phyloP scores from a whole-genome alignment of 163 green algal genomes.

The Trebouxiophyceae sp. region DNA sequence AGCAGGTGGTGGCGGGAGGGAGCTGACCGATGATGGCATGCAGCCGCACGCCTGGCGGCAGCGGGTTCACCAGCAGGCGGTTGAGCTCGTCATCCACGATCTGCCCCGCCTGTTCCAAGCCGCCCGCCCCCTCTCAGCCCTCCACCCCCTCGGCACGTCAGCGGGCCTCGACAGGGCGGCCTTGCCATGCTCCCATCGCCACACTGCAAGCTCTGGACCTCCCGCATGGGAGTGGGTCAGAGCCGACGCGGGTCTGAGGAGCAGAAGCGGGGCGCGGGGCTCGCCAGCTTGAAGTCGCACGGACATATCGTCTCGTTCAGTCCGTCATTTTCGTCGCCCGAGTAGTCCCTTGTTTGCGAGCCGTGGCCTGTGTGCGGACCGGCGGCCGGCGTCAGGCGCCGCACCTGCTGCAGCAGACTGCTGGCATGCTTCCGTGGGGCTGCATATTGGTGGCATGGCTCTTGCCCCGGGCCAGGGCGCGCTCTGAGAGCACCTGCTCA shows the following conservation, averaged over 20 bases:
- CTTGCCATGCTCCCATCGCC: too few relatives aligned
- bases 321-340: conserved; percentile 63
- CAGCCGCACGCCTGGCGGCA: conserved; percentile 47
- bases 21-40: conserved; percentile 58
- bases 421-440: too few relatives aligned
- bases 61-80: conserved; percentile 62
- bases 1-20: not conserved
- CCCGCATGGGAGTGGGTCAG: too few relatives aligned
- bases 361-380: conserved; percentile 63
- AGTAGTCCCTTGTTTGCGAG: conserved; percentile 42
- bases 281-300: conserved; percentile 54
- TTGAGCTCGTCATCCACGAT: conserved; percentile 91
- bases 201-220: too few relatives aligned
- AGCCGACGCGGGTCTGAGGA: not conserved
- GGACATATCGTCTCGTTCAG: conserved; percentile 84
- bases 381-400: too few relatives aligned
- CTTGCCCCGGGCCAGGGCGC: too few relatives aligned
- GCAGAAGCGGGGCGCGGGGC: not conserved
- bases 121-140: too few relatives aligned
- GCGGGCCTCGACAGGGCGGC: too few relatives aligned
- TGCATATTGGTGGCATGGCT: too few relatives aligned
- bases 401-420: too few relatives aligned
- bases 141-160: too few relatives aligned
- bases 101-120: conserved; percentile 37
- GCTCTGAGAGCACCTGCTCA: too few relatives aligned